A percentile compares a stretch with the other conserved stretches of the same genome.
Evolutionary conservation across 106 monocot genomes (phyloP).

Genomic region (Vanilla planifolia): DNA sequence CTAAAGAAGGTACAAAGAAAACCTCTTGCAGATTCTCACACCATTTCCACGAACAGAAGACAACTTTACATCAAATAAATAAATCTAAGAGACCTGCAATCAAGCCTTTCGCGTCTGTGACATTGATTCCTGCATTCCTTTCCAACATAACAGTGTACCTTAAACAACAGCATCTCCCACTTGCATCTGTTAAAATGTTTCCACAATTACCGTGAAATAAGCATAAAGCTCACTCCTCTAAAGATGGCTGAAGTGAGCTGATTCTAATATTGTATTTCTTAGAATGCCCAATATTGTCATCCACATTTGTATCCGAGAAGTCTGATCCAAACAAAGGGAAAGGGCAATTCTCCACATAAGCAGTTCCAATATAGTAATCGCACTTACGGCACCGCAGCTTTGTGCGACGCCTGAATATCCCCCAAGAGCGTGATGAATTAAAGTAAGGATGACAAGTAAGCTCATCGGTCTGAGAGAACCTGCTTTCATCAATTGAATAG

Average conservation of each 20-base stretch:
- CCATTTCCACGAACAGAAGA: not conserved
- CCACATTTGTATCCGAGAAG: not conserved
- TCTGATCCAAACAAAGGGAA: not conserved
- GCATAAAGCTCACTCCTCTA: too few relatives aligned
- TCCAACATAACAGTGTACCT: too few relatives aligned
- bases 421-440: slow-evolving; percentile 39
- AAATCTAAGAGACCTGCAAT: not conserved
- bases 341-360: not conserved
- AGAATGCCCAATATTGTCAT: not conserved
- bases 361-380: slow-evolving; percentile 25
- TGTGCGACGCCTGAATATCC: slow-evolving; percentile 39
- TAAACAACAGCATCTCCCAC: not conserved
- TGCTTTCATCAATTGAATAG: slow-evolving; percentile 42
- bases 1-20: too few relatives aligned
- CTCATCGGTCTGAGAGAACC: slow-evolving; percentile 40
- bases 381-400: slow-evolving; percentile 44
- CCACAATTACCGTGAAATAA: too few relatives aligned
- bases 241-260: slow-evolving; percentile 5
- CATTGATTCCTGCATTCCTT: too few relatives aligned
- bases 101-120: too few relatives aligned
- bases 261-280: slow-evolving; percentile 7
- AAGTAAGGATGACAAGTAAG: slow-evolving; percentile 38
- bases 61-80: not conserved
- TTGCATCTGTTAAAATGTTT: not conserved
- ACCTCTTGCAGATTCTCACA: not conserved